Evolutionary conservation across 1,284 basidiomycete genomes (phyloP), one percentile per base, ranked within the genome.

Genomic region (Austroboletus novae-zelandiae): DNA sequence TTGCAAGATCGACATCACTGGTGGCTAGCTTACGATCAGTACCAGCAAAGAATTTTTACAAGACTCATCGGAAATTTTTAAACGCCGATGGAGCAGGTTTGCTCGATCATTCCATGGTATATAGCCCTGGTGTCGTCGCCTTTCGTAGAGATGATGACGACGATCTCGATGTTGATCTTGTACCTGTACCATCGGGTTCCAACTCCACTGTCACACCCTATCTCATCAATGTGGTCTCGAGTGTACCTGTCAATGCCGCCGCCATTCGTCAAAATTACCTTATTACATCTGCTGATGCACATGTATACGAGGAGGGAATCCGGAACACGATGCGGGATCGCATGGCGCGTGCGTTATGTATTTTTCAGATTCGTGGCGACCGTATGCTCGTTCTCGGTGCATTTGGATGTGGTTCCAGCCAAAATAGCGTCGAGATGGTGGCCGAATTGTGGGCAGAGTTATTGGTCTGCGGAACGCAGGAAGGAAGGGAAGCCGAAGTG

Each of bases 41-140:
- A n/a, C 59, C 61, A 8, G 76, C 69, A 29, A 61, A 65, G 43
- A 61, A 67, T 15, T 80, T 80, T 53, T 80, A 78, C 61, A 60
- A 61, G 29, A 67, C 71, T 48, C 76, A 79, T 54, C 61, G 58
- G 47, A 69, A 63, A 17, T 68, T 68, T 52, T 52, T 64, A 17
- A 59, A 47, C 5, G 59, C 65, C 15, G 71, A 73, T 27, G 68
- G 71, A 36, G 69, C 68, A 20, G 72, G 72, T 31, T 60, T 77
- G 25, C 70, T 75, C 43, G 72, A 77, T 43, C 73, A 78, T 53
- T 71, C 77, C 15, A 73, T 80, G 67, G 67, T 80, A 20, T 80
- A 77, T 57, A 74, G 74, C 17, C 77, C 78, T 14, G 69, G 69
- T 29, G 71, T 80, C 25, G 69, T 74, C 34, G 72, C 73, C n/a